Evolutionary conservation across 192 early-diverging fungal species (phyloP), one percentile per base, ranked within the genome.

Genomic region (Linnemannia zychae): DNA sequence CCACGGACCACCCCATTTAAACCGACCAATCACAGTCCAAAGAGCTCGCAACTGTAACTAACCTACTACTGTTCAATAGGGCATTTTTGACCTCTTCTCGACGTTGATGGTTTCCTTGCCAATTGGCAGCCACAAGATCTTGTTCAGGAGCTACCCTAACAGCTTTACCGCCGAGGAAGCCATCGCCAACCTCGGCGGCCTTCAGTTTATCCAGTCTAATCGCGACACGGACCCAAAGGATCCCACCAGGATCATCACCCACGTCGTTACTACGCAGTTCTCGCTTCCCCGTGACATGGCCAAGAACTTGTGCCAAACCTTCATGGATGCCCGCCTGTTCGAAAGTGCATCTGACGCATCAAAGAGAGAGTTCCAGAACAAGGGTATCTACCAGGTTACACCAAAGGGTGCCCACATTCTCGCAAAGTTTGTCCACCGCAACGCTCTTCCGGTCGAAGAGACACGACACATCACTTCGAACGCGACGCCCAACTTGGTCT

Each of bases 101-200:
- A 90, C 91, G 3, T 74, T 93, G 37, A 88, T 91, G 82, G 82
- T 91, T 24, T 89, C 89, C 65, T 63, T 89, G 18, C 91, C 88
- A 4, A 82, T 93, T 46, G 85, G 88, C 37, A 86, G 84, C 20
- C 90, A 88, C 71, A 81, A 90, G 53, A 84, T 88, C 46, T 36
- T 91, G 63, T 93, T 91, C 78, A 76, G 81, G 50, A 91, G 38
- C 69, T 91, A 93, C 53, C 75, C 88, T 2, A 89, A 89, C 65
- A 91, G 88, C 40, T 93, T 93, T 66, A 86, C 84, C 4, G 88
- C 92, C 1, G 92, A 93, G 65, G 90, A 91, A 50, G 90, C 91
- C 46, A 87, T 93, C 31, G 50, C 71, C 1, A 87, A 90, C 53
- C 77, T 93, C 4, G 85, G 90, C 9, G 79, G 79, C 9, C 86